Percentiles rank a stretch among this genome's conserved stretches.
Conservation (phyloP, 2,329 filamentous ascomycete genomes). For the Fusarium proliferatum region DNA sequence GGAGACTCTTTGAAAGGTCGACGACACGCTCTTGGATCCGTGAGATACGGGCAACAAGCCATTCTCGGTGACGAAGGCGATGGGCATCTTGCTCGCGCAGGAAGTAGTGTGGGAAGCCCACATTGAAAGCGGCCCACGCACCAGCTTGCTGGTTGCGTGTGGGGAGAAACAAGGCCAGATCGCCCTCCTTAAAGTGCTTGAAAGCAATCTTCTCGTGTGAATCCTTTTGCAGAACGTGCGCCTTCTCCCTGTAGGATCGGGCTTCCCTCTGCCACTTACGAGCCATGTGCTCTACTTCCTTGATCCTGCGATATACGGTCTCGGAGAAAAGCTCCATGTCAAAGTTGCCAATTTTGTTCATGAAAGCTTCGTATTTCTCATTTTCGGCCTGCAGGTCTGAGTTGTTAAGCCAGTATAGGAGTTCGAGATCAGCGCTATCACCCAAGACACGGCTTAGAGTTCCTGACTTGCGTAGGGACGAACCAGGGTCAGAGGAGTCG, state of each 20-base stretch:
- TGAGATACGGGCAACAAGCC: constrained; percentile 94
- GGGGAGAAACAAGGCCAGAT: constrained; percentile 91
- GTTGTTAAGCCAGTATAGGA: constrained; percentile 85
- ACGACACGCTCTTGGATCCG: constrained; percentile 94
- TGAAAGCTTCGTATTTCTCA: constrained; percentile 78
- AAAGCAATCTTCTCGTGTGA: constrained; percentile 97
- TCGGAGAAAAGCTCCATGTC: constrained; percentile 88
- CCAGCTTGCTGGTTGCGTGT: constrained; percentile 94
- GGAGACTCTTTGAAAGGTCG: constrained; percentile 83
- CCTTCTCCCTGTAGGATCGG: constrained; percentile 86
- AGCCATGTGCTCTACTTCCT: constrained; percentile 92
- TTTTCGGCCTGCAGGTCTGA: constrained; percentile 74
- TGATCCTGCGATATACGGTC: constrained; percentile 86
- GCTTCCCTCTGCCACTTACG: constrained; percentile 94
- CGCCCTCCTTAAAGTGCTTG: constrained; percentile 94
- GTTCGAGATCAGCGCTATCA: constrained; percentile 74
- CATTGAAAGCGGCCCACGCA: constrained; percentile 98
- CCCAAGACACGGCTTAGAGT: constrained; percentile 65
- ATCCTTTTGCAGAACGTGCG: constrained; percentile 82
- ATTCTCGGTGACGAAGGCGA: constrained; percentile 85
- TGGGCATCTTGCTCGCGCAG: constrained; percentile 92
- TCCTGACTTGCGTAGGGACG: constrained; percentile 65
- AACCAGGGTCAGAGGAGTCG: constrained; percentile 67
- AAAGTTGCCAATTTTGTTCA: constrained; percentile 79
- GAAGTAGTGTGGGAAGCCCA: constrained; percentile 97